phyloP scores from a whole-genome alignment of 1,139 yeast genomes.

The Arxiozyma slooffiae region DNA sequence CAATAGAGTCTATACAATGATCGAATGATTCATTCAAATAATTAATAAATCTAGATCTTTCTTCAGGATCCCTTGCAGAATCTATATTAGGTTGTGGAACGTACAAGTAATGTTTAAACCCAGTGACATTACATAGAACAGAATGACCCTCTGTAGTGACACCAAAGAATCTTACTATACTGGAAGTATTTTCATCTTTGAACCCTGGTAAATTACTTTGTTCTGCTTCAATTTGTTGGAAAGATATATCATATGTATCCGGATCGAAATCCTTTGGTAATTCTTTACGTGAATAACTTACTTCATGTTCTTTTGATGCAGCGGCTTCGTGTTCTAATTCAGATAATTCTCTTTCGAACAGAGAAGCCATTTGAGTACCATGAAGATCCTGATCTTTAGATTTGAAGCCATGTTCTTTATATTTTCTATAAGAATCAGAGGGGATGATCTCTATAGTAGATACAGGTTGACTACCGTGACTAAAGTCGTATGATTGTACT shows the following conservation, averaged over 20 bases:
- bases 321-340: conserved; percentile 42
- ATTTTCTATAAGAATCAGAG: conserved; percentile 22
- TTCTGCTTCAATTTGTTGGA: conserved; percentile 94
- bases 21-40: conserved; percentile 44
- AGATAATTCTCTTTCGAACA: conserved; percentile 55
- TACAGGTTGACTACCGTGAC: conserved; percentile 30
- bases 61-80: conserved; percentile 36
- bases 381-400: conserved; percentile 21
- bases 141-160: conserved; percentile 82
- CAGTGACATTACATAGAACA: conserved; percentile 79
- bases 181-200: conserved; percentile 32
- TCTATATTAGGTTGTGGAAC: conserved; percentile 73
- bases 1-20: conserved; percentile 43
- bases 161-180: conserved; percentile 79
- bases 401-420: conserved; percentile 25
- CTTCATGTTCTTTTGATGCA: conserved; percentile 17
- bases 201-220: conserved; percentile 51
- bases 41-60: conserved; percentile 43
- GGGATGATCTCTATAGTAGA: conserved; percentile 30
- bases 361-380: conserved; percentile 37
- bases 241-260: conserved; percentile 44
- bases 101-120: conserved; percentile 82
- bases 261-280: conserved; percentile 44
- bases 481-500: conserved; percentile 25
- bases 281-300: conserved; percentile 41